Evolutionary conservation across 306 rosid species (phyloP), one percentile per base, ranked within the genome.

Genomic region (Hylodesmum podocarpum): DNA sequence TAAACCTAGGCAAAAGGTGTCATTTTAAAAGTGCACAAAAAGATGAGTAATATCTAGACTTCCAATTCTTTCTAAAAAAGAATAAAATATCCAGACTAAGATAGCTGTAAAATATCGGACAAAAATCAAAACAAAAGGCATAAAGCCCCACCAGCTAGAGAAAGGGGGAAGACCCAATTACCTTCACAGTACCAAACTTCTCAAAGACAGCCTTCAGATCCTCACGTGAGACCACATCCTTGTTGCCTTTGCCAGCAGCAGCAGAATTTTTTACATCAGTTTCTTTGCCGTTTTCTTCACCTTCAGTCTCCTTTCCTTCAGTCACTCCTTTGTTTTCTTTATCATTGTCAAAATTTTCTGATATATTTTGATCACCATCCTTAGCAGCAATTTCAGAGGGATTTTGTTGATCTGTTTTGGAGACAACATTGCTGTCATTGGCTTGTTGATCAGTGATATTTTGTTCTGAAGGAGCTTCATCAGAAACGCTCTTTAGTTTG

Each of bases 161-260:
- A 37, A 72, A 55, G 59, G 40, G 66, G 1, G 5, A 43, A 70
- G 15, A 4, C 13, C 46, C 4, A 36, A 54, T 25, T 86, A 93
- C 98, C 98, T 88, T 93, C 39, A 93, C 96, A 4, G 78, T 80
- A 78, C 98, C 98, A 83, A 84, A 93, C 83, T 91, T 89, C 83
- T 82, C 77, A 50, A 93, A 93, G 76, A 89, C 73, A 28, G 0
- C 78, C 87, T 88, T 93, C 80, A 93, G 85, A 87, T 93, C 98
- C 86, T 91, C 96, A 9, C 98, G 93, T 71, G 84, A 31, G 71
- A 93, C 93, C 25, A 93, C 97, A 22, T 87, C 77, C 87, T 67
- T 87, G 86, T 88, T 75, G 72, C 87, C 88, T 71, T 70, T 89
- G 83, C 9, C 86, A 28, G 82, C 41, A 47, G 61, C 78, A 57